Conservation (phyloP, 805 yeast genomes). For the Metschnikowia arizonensis region DNA sequence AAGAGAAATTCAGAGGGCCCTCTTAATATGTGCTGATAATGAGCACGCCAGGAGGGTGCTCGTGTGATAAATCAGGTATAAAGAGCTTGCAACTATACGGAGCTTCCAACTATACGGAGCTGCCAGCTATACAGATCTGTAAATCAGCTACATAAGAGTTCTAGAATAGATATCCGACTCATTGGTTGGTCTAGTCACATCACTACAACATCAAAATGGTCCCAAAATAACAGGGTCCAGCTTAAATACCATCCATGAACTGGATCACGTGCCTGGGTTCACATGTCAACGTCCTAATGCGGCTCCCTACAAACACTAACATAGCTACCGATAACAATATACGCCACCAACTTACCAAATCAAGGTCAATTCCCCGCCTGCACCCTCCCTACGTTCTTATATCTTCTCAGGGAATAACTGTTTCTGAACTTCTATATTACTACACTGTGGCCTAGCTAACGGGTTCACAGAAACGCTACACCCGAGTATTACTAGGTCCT, state of each 20-base stretch:
- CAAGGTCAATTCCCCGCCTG: neutral
- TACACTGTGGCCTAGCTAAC: neutral
- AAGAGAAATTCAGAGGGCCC: slow-evolving; percentile 61
- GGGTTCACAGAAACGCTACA: neutral
- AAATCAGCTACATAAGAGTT: no score
- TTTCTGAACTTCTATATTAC: neutral
- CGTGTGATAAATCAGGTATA: neutral
- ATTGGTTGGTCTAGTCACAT: no score
- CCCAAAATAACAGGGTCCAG: no score
- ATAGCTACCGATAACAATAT: neutral
- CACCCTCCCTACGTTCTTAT: neutral
- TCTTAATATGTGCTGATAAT: slow-evolving; percentile 54
- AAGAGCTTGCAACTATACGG: no score
- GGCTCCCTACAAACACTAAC: slow-evolving; percentile 5
- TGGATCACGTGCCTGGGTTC: neutral
- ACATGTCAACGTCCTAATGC: neutral
- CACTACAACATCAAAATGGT: no score
- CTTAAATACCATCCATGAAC: no score
- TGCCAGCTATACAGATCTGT: no score
- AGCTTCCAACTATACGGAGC: no score
- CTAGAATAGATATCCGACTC: no score
- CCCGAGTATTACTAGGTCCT: neutral
- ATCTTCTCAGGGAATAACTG: neutral
- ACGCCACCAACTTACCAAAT: neutral
- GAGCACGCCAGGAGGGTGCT: slow-evolving; percentile 8